Evolutionary conservation across 768 basidiomycete species (phyloP).

Genomic region (Amanita thiersii): DNA sequence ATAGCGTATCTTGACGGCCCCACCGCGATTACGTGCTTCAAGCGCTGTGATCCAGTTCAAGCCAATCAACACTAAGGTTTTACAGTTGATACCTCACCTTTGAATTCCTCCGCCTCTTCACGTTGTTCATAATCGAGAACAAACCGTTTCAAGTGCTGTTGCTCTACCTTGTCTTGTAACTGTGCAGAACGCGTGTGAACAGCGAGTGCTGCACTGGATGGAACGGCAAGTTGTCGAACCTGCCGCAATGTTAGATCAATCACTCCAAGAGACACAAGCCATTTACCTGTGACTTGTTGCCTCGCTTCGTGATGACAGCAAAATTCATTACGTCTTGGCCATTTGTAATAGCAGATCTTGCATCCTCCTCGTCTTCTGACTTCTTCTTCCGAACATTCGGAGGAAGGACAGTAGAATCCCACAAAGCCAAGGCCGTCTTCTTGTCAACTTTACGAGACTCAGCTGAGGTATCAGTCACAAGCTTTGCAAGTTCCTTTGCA

Average conservation of each 20-base stretch:
- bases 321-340: constrained; percentile 71
- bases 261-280: constrained; percentile 1
- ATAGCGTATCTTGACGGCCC: constrained; percentile 71
- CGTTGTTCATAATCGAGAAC: constrained; percentile 89
- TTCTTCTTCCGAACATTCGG: constrained; percentile 60
- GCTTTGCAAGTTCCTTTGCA: constrained; percentile 90
- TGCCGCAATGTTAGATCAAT: neutral
- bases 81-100: constrained; percentile 37
- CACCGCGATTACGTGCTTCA: constrained; percentile 59
- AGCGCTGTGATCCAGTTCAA: constrained; percentile 34
- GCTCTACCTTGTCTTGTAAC: constrained; percentile 90
- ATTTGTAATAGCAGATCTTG: constrained; percentile 25
- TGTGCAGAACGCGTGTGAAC: constrained; percentile 89
- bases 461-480: constrained; percentile 80
- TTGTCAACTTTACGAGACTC: constrained; percentile 85
- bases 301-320: constrained; percentile 85
- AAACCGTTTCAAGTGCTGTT: constrained; percentile 93
- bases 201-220: constrained; percentile 80
- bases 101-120: constrained; percentile 78
- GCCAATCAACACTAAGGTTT: neutral
- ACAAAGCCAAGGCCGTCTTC: constrained; percentile 77
- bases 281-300: constrained; percentile 84
- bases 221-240: constrained; percentile 77
- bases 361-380: constrained; percentile 49
- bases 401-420: constrained; percentile 81